Conservation (phyloP, 169 alveolate genomes). For the Cryptosporidium felis region DNA sequence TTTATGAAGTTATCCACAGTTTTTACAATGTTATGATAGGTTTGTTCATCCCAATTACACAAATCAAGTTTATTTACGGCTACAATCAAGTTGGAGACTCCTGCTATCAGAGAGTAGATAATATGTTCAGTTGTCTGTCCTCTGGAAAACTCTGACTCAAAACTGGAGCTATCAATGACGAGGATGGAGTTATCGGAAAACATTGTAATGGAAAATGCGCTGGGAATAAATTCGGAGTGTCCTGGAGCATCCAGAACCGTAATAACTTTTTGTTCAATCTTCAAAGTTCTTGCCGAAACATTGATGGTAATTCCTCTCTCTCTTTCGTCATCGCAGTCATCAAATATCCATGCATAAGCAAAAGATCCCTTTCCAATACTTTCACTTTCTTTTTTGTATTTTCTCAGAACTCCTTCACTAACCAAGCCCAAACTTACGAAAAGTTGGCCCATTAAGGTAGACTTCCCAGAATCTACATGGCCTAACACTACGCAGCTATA, state of each 20-base stretch:
- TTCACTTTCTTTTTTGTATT: conserved; percentile 80
- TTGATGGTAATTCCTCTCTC: conserved; percentile 90
- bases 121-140: conserved; percentile 93
- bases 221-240: conserved; percentile 92
- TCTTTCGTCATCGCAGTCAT: conserved; percentile 82
- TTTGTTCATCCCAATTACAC: conserved; percentile 80
- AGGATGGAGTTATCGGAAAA: conserved; percentile 51
- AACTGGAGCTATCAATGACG: conserved; percentile 82
- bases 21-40: not conserved
- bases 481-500: conserved; percentile 90
- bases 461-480: conserved; percentile 95
- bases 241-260: conserved; percentile 96
- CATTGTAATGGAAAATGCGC: conserved; percentile 88
- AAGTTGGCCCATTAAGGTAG: conserved; percentile 92
- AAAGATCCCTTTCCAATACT: conserved; percentile 77
- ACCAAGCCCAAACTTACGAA: conserved; percentile 82
- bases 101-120: conserved; percentile 86
- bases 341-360: conserved; percentile 87
- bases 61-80: conserved; percentile 92
- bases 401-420: conserved; percentile 83
- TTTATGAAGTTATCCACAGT: conserved; percentile 13
- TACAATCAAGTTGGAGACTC: conserved; percentile 86
- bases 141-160: conserved; percentile 88
- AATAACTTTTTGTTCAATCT: conserved; percentile 77
- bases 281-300: conserved; percentile 80